phyloP scores from a whole-genome alignment of 2,329 filamentous ascomycete species.

The Penicillium italicum region DNA sequence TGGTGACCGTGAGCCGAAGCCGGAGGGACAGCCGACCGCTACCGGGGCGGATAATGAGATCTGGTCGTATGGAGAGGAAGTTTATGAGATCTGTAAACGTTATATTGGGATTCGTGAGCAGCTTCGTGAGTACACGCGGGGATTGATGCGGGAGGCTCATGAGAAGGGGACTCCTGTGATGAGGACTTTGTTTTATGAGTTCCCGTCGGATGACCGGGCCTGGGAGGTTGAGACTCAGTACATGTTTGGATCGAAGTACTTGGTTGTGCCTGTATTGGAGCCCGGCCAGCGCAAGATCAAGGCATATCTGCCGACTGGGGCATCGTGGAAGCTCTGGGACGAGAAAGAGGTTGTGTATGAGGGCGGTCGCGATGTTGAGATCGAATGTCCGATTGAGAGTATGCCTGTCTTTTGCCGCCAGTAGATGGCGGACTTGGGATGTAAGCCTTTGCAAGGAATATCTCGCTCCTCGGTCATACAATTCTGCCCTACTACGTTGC shows the following conservation, averaged over 20 bases:
- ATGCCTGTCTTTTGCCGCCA: constrained; percentile 49
- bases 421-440: not conserved
- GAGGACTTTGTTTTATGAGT: constrained; percentile 61
- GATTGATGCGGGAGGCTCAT: constrained; percentile 59
- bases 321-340: constrained; percentile 45
- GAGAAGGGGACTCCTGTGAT: constrained; percentile 60
- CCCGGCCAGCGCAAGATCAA: constrained; percentile 44
- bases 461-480: not conserved
- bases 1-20: constrained; percentile 60
- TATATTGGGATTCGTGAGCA: constrained; percentile 59
- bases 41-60: constrained; percentile 49
- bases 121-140: constrained; percentile 56
- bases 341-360: constrained; percentile 29
- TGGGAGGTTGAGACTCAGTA: constrained; percentile 62
- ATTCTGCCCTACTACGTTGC: not conserved
- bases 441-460: not conserved
- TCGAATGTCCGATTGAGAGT: constrained; percentile 44
- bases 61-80: constrained; percentile 62
- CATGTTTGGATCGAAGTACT: constrained; percentile 60
- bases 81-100: constrained; percentile 58
- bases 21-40: constrained; percentile 27
- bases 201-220: constrained; percentile 51
- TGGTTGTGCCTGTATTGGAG: constrained; percentile 56
- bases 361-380: constrained; percentile 42
- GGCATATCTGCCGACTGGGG: constrained; percentile 54